Evolutionary conservation across 225 moss, liverwort and hornwort genomes (phyloP).

Genomic region (Sphagnum contortum): DNA sequence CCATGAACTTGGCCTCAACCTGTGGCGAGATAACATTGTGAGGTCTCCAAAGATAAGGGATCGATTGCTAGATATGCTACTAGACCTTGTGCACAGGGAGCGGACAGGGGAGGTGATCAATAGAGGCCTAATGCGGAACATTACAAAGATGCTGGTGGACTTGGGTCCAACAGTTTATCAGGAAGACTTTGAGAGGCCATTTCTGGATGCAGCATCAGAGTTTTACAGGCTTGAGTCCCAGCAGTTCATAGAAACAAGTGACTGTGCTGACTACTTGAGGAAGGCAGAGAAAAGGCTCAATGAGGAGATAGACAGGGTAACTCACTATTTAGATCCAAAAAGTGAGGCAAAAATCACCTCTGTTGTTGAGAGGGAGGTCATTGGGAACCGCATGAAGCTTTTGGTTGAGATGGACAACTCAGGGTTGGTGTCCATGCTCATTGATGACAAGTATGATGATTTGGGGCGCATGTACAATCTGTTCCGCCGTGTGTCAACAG

Average conservation of each 20-base stretch:
- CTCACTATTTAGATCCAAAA: constrained; percentile 48
- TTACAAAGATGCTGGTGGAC: constrained; percentile 61
- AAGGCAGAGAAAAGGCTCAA: constrained; percentile 56
- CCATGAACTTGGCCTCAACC: constrained; percentile 51
- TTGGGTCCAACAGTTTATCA: constrained; percentile 46
- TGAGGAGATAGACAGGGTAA: constrained; percentile 54
- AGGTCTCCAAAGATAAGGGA: constrained; percentile 48
- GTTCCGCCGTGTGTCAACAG: constrained; percentile 49
- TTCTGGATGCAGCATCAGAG: constrained; percentile 51
- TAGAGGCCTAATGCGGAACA: constrained; percentile 58
- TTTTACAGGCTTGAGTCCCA: constrained; percentile 56
- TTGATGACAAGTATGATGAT: constrained; percentile 58
- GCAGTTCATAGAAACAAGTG: constrained; percentile 61
- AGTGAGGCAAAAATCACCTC: constrained; percentile 55
- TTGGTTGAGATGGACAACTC: constrained; percentile 63
- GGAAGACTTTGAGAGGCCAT: constrained; percentile 52
- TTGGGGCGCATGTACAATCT: constrained; percentile 50
- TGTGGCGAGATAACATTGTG: constrained; percentile 61
- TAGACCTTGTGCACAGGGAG: constrained; percentile 57
- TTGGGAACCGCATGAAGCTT: constrained; percentile 54
- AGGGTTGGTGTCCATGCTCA: constrained; percentile 51
- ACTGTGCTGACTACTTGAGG: constrained; percentile 50
- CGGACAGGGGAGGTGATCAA: constrained; percentile 59
- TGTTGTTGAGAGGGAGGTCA: constrained; percentile 57
- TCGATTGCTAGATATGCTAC: constrained; percentile 41